Evolutionary conservation across 352 stramenopile species (phyloP).

Genomic region (Globisporangium splendens): DNA sequence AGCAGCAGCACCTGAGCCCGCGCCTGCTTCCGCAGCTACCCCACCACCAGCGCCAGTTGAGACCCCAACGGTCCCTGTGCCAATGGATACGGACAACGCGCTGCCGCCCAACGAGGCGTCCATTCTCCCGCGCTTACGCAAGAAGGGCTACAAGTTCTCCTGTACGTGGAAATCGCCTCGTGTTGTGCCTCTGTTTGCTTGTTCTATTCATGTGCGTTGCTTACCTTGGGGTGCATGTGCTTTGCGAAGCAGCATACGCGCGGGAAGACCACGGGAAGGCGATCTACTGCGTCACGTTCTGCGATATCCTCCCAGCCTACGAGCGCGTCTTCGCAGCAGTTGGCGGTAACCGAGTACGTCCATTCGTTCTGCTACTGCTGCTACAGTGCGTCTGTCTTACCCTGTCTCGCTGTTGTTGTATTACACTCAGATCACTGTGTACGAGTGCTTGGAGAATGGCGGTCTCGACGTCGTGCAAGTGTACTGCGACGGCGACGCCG

Average conservation of each 20-base stretch:
- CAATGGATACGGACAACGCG: conserved; percentile 5
- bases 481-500: conserved; percentile 70
- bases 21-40: neutral
- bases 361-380: neutral
- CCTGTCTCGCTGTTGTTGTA: neutral
- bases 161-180: no score
- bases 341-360: conserved; percentile 62
- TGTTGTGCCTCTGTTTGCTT: neutral
- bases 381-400: neutral
- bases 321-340: conserved; percentile 70
- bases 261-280: conserved; percentile 72
- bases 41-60: neutral
- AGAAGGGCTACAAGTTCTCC: conserved; percentile 20
- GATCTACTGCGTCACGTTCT: conserved; percentile 78
- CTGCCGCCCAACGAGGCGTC: conserved; percentile 17
- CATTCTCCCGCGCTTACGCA: conserved; percentile 18
- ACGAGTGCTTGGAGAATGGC: conserved; percentile 73
- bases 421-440: conserved; percentile 52
- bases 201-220: neutral
- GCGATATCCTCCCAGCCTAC: conserved; percentile 60
- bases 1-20: neutral
- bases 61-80: neutral
- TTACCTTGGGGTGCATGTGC: no score
- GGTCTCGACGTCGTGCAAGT: conserved; percentile 76
- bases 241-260: conserved; percentile 44